A percentile compares a stretch with the other conserved stretches of the same genome.
phyloP scores from a whole-genome alignment of 805 yeast genomes.

The Saccharomycopsis babjevae region DNA sequence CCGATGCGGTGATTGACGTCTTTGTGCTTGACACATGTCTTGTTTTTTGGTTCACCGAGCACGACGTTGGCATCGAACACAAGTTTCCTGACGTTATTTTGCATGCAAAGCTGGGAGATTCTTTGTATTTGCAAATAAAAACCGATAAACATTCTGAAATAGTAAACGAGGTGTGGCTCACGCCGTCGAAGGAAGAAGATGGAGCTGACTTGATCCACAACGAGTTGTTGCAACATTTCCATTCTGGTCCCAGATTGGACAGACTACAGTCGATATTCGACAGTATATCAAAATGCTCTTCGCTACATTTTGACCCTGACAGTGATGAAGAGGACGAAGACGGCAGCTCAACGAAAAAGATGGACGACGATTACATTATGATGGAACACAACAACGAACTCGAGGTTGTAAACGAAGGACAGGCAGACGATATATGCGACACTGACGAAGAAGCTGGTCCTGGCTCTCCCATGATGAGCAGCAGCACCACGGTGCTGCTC shows the following conservation, averaged over 20 bases:
- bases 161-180: slow-evolving; percentile 3
- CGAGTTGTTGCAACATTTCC: slow-evolving; percentile 25
- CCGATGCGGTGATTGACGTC: slow-evolving; percentile 23
- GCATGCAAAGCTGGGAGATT: slow-evolving; percentile 19
- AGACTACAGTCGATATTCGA: slow-evolving; percentile 29
- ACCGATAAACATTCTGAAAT: not conserved
- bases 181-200: not conserved
- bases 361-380: not conserved
- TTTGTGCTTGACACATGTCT: slow-evolving; percentile 30
- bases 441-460: not conserved
- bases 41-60: slow-evolving; percentile 29
- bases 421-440: slow-evolving; percentile 16
- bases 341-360: not conserved
- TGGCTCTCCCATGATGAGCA: not conserved
- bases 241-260: slow-evolving; percentile 29
- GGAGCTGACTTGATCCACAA: not conserved
- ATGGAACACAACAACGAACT: not conserved
- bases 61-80: slow-evolving; percentile 28
- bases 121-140: slow-evolving; percentile 17
- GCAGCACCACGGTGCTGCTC: slow-evolving; percentile 1
- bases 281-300: slow-evolving; percentile 28
- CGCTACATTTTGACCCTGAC: slow-evolving; percentile 18
- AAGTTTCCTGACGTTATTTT: slow-evolving; percentile 24
- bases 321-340: slow-evolving; percentile 2
- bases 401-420: slow-evolving; percentile 6